A percentile compares a stretch with the other conserved stretches of the same genome.
These are phyloP conservation scores for Yamadazyma spencermartinsiae DNA, from an alignment of 1,139 yeast genomes.

Conservation along the genomic window DNA sequence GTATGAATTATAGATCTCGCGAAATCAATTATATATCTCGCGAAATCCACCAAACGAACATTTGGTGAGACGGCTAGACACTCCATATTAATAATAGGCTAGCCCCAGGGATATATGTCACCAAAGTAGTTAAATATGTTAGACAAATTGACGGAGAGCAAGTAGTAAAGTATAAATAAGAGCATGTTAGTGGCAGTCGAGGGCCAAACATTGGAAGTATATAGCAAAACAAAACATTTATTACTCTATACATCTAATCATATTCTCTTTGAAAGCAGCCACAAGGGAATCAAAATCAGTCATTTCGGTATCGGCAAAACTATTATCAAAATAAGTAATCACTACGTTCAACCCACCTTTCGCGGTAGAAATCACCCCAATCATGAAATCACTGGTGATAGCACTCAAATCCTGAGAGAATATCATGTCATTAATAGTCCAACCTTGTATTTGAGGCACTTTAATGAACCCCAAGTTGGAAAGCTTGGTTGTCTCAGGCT, in stretches of 20 bases:
- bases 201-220: no score
- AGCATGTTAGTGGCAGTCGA: no score
- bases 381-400: slow-evolving; percentile 36
- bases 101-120: no score
- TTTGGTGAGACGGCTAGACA: no score
- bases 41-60: no score
- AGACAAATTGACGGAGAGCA: no score
- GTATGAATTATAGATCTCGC: no score
- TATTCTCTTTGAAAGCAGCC: slow-evolving; percentile 20
- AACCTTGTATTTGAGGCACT: slow-evolving; percentile 18
- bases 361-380: slow-evolving; percentile 33
- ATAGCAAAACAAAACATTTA: no score
- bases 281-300: slow-evolving; percentile 28
- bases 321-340: slow-evolving; percentile 29
- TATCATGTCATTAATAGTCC: slow-evolving; percentile 32
- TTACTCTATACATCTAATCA: slow-evolving; percentile 16
- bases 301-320: slow-evolving; percentile 23
- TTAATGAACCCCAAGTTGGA: slow-evolving; percentile 42
- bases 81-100: no score
- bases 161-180: no score
- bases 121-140: no score
- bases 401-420: slow-evolving; percentile 43
- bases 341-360: slow-evolving; percentile 39
- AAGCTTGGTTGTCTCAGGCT: slow-evolving; percentile 35
- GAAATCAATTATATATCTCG: no score